Evolutionary conservation across 225 moss, liverwort and hornwort species (phyloP).

Genomic region (Neckera pumila): DNA sequence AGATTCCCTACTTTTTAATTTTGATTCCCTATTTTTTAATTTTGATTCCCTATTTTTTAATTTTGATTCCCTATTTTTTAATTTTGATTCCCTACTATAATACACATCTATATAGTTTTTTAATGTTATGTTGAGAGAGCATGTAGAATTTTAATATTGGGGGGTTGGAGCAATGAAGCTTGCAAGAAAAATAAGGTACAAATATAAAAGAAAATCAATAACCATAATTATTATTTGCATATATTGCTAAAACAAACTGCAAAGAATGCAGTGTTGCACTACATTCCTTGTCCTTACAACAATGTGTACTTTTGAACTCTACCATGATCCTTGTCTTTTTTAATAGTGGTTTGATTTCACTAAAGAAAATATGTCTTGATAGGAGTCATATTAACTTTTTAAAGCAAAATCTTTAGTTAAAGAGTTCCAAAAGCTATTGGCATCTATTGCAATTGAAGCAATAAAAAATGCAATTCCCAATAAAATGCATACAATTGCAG

Average conservation of each 20-base stretch:
- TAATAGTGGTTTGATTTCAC: too few species aligned
- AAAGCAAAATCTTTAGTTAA: background rate
- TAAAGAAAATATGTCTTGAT: too few species aligned
- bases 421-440: too few species aligned
- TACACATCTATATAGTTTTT: background rate
- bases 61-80: background rate
- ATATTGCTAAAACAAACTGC: background rate
- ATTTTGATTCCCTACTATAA: too few species aligned
- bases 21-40: background rate
- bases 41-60: background rate
- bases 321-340: too few species aligned
- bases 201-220: background rate
- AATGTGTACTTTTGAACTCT: background rate
- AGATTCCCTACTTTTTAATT: background rate
- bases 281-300: background rate
- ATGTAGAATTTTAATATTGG: too few species aligned
- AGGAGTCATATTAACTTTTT: too few species aligned
- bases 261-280: background rate
- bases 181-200: background rate
- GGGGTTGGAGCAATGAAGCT: background rate
- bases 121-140: background rate
- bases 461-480: background rate
- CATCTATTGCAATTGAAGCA: background rate
- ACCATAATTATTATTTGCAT: accelerated
- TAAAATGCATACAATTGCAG: background rate